Conservation (phyloP, 2,329 filamentous ascomycete species). For the Chlorencoelia australis region DNA sequence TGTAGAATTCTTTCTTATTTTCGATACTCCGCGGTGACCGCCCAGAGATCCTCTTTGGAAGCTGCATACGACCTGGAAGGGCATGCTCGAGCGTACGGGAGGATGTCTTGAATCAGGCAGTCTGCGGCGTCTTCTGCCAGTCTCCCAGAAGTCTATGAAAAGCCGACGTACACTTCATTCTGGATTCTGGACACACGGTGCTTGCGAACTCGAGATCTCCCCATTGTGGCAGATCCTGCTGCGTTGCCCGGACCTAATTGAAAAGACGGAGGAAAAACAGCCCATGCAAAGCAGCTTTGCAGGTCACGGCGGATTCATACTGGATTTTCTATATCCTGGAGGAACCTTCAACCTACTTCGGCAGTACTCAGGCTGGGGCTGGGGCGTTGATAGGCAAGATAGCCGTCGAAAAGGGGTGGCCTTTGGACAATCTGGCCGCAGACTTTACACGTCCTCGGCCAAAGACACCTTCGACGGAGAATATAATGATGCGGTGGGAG, state of each 20-base stretch:
- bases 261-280: conserved; percentile 9
- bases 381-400: conserved; percentile 20
- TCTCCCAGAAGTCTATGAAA: conserved; percentile 24
- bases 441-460: conserved; percentile 27
- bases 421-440: conserved; percentile 19
- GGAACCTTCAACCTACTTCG: conserved; percentile 30
- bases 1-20: not conserved
- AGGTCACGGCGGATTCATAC: conserved; percentile 16
- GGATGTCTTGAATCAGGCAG: conserved; percentile 46
- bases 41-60: too few species aligned
- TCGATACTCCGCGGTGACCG: conserved; percentile 5
- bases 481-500: not conserved
- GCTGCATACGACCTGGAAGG: too few species aligned
- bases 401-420: conserved; percentile 11
- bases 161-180: conserved; percentile 41
- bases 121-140: conserved; percentile 39
- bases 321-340: conserved; percentile 33
- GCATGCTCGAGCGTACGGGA: conserved; percentile 50
- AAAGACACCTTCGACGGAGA: conserved; percentile 8
- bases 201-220: conserved; percentile 27
- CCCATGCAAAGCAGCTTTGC: conserved; percentile 6
- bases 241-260: conserved; percentile 10
- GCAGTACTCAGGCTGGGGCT: conserved; percentile 20
- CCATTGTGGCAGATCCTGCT: conserved; percentile 23
- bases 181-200: conserved; percentile 45